Base-by-base conservation (phyloP, 331 rosid species). In the Dryas integrifolia region DNA sequence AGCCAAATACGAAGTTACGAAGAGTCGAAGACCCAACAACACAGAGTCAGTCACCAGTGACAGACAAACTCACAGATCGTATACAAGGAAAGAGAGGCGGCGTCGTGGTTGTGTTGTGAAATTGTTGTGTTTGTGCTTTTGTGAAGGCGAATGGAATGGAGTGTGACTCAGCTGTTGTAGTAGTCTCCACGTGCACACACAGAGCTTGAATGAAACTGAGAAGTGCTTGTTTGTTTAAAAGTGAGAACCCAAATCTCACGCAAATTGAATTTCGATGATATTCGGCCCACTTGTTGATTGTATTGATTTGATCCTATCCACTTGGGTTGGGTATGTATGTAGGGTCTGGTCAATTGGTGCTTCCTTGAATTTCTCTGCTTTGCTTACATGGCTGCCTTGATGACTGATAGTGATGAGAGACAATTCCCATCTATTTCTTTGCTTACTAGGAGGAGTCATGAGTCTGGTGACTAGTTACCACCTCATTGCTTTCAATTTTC, bases 71-170 rank as follows among this genome's bases (percentile, higher is more conserved):
- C 7, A 57, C 11, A 35, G 26, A 69, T 45, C 2, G 45, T 43
- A 26, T 2, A 2, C 6, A 11, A 6, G 41, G 72, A 13, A 24
- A 51, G 41, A 40, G 74, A 53, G 64, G 74, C 53, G 53, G 75
- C 66, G 75, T 35, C 57, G 48, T 59, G 75, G 66, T 46, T n/a
- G 65, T 26, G 51, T 30, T 26, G 35, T 30, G 35, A 30, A 30
- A 30, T 30, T 30, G 24, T 0, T 10, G 7, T 16, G 40, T 9
- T 4, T 8, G 26, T 41, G 30, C 9, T 9, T 44, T 38, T 15
- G 67, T 59, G 65, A 59, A 43, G 51, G 11, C 14, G 52, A 43
- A 55, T 64, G 0, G 26, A 70, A 41, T 8, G 35, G 75, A 9
- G 12, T 21, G 49, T 69, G 73, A 69, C 72, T 50, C 59, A 14